These are phyloP conservation scores for Jamesozyma spencerorum DNA, from an alignment of 805 yeast species.

Conservation along the genomic window DNA sequence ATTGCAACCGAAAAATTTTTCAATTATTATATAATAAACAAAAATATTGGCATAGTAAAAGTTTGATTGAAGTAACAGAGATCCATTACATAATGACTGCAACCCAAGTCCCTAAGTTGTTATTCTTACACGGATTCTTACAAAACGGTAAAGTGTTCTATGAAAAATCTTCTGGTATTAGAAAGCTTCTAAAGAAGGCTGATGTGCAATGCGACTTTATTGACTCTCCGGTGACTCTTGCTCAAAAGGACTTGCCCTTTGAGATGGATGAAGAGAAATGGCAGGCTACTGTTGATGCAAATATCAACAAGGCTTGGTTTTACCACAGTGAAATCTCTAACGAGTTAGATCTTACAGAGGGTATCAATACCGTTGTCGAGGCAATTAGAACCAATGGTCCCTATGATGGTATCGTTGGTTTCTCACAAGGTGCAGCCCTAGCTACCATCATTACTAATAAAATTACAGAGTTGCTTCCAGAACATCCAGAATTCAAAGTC, in stretches of 20 bases:
- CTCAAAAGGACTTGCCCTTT: constrained; percentile 67
- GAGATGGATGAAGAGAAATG: constrained; percentile 47
- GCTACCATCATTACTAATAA: constrained; percentile 60
- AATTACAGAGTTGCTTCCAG: constrained; percentile 45
- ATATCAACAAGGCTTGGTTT: constrained; percentile 67
- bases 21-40: no score
- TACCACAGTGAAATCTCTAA: constrained; percentile 39
- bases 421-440: constrained; percentile 90
- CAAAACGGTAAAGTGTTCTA: constrained; percentile 80
- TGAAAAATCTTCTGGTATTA: constrained; percentile 78
- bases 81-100: constrained; percentile 4
- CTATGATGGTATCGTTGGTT: constrained; percentile 81
- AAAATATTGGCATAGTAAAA: neutral
- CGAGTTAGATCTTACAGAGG: constrained; percentile 43
- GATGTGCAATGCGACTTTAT: constrained; percentile 67
- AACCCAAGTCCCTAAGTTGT: constrained; percentile 35
- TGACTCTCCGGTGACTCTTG: constrained; percentile 65
- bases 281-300: constrained; percentile 38
- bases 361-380: constrained; percentile 39
- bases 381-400: constrained; percentile 64
- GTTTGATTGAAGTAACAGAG: no score
- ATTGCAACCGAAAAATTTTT: no score
- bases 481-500: constrained; percentile 47
- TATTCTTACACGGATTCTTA: constrained; percentile 88
- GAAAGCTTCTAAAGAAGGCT: constrained; percentile 59